These are phyloP conservation scores for Sophora flavescens DNA, from an alignment of 306 rosid species.

Conservation along the genomic window DNA sequence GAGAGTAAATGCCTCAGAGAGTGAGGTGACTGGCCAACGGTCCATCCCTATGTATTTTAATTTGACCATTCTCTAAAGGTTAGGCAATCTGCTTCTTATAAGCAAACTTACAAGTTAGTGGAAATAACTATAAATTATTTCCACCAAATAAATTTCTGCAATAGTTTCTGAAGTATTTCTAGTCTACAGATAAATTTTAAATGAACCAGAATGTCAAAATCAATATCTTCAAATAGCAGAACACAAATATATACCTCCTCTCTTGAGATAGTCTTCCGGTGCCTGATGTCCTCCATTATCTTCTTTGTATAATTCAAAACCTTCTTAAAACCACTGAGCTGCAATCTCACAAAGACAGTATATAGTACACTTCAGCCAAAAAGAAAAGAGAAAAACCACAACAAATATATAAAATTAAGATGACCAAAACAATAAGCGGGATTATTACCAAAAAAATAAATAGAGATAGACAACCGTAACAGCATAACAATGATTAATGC, in stretches of 20 bases:
- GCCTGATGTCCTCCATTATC: slow-evolving; percentile 83
- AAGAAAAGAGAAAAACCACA: slow-evolving; percentile 32
- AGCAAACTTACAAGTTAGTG: slow-evolving; percentile 28
- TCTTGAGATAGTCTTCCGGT: slow-evolving; percentile 79
- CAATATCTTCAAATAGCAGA: slow-evolving; percentile 19
- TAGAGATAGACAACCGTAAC: slow-evolving; percentile 17
- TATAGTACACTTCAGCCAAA: slow-evolving; percentile 43
- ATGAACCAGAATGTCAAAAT: slow-evolving; percentile 34
- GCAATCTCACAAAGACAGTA: slow-evolving; percentile 57
- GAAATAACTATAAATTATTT: slow-evolving; percentile 16
- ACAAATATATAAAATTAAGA: slow-evolving; percentile 23
- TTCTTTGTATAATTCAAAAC: slow-evolving; percentile 93
- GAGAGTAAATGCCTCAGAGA: slow-evolving; percentile 1
- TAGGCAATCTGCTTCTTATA: background rate
- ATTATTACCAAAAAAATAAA: background rate
- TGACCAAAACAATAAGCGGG: slow-evolving; percentile 26
- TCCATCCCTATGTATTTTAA: slow-evolving; percentile 1
- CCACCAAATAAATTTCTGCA: slow-evolving; percentile 32
- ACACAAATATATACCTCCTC: slow-evolving; percentile 83
- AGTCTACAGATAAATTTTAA: slow-evolving; percentile 10
- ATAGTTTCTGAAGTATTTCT: background rate
- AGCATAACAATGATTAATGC: slow-evolving; percentile 19
- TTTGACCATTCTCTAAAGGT: slow-evolving; percentile 28
- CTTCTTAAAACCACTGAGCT: slow-evolving; percentile 99
- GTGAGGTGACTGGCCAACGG: slow-evolving; percentile 29